Conservation (phyloP, 1,139 yeast species). For the Petasospora rhodanensis region DNA sequence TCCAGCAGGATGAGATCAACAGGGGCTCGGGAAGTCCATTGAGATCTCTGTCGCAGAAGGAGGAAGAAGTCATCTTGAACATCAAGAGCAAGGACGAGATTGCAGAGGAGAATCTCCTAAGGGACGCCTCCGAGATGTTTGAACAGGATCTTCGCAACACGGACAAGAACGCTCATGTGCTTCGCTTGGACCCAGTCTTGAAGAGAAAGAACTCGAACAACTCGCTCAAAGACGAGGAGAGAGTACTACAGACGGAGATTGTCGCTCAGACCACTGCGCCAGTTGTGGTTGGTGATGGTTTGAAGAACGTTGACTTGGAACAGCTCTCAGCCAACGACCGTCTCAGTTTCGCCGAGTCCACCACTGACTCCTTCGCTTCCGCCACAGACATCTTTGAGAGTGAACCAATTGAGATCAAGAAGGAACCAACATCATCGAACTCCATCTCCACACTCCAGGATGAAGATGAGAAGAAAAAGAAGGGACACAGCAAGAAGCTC, state of each 20-base stretch:
- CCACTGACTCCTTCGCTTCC: slow-evolving; percentile 19
- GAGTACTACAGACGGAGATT: slow-evolving; percentile 23
- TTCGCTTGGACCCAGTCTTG: slow-evolving; percentile 22
- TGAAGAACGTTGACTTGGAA: slow-evolving; percentile 10
- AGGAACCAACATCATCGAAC: slow-evolving; percentile 21
- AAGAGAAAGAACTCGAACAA: slow-evolving; percentile 21
- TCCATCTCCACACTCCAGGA: slow-evolving; percentile 32
- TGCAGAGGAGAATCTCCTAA: slow-evolving; percentile 23
- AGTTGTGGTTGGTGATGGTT: slow-evolving; percentile 13
- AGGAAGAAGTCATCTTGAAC: slow-evolving; percentile 20
- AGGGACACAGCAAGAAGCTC: slow-evolving; percentile 16
- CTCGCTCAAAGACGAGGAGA: slow-evolving; percentile 28
- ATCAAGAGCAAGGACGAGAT: slow-evolving; percentile 20
- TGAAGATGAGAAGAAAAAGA: slow-evolving; percentile 11
- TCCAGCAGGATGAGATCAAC: slow-evolving; percentile 30
- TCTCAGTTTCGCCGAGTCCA: slow-evolving; percentile 14
- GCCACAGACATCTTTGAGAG: slow-evolving; percentile 27
- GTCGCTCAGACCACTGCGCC: slow-evolving; percentile 17
- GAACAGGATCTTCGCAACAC: slow-evolving; percentile 32
- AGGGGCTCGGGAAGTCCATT: slow-evolving; percentile 27
- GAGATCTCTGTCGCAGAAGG: slow-evolving; percentile 21
- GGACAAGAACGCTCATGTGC: slow-evolving; percentile 14
- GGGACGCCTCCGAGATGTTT: slow-evolving; percentile 28
- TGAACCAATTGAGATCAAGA: slow-evolving; percentile 19
- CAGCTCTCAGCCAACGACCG: slow-evolving; percentile 13